phyloP scores from a whole-genome alignment of 169 alveolate genomes.

The Eimeria acervulina region DNA sequence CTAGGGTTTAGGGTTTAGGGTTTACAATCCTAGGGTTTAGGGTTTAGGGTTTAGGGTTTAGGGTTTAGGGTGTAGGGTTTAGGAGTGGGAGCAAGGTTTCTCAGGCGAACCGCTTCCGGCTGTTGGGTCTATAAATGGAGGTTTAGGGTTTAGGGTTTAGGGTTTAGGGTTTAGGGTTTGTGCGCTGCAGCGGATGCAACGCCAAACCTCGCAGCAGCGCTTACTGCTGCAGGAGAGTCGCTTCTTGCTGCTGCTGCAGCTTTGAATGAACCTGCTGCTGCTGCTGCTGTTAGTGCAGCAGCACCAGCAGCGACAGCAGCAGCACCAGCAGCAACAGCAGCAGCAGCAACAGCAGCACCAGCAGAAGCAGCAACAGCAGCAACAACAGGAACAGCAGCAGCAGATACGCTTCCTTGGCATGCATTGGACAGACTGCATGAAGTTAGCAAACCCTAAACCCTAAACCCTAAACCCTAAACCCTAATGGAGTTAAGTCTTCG shows the following conservation, averaged over 20 bases:
- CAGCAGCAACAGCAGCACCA: not conserved
- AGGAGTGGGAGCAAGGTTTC: not conserved
- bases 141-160: not conserved
- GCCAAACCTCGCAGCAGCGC: not conserved
- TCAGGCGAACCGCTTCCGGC: no score
- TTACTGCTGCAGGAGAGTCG: not conserved
- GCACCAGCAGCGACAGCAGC: not conserved
- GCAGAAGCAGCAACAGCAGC: not conserved
- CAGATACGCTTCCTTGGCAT: not conserved
- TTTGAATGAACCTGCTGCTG: not conserved
- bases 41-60: not conserved
- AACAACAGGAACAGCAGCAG: constrained; percentile 1
- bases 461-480: not conserved
- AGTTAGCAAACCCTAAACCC: not conserved
- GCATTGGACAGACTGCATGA: constrained; percentile 6
- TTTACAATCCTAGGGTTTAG: not conserved
- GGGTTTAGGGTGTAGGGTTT: not conserved
- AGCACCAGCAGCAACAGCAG: not conserved
- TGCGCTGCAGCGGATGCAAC: not conserved
- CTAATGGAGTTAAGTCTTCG: no score
- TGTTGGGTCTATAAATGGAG: no score
- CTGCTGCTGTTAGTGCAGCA: not conserved
- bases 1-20: constrained; percentile 6
- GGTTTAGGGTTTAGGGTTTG: not conserved
- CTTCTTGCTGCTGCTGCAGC: constrained; percentile 17